Evolutionary conservation across 2,329 filamentous ascomycete genomes (phyloP).

Genomic region (Cladosporium halotolerans): DNA sequence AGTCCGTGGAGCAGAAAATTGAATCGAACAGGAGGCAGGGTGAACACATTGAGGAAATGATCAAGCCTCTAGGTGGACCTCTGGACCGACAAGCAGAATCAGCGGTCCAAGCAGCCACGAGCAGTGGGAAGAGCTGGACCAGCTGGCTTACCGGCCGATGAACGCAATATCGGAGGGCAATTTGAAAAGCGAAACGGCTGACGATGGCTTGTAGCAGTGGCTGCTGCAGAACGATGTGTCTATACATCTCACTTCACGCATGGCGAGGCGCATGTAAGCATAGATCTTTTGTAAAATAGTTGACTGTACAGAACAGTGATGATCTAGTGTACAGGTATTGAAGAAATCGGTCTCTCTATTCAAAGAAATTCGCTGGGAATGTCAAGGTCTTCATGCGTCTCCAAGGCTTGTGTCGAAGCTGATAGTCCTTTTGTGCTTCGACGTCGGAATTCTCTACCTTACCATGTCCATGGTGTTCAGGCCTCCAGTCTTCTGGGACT

Average conservation of each 20-base stretch:
- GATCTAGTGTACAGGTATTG: background rate
- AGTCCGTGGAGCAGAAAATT: constrained; percentile 30
- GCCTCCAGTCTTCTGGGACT: too few species aligned
- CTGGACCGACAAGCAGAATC: constrained; percentile 42
- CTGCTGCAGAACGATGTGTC: background rate
- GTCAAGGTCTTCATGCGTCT: too few species aligned
- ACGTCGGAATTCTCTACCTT: too few species aligned
- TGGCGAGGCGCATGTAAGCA: constrained; percentile 11
- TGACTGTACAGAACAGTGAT: constrained; percentile 7
- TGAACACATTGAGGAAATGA: constrained; percentile 23
- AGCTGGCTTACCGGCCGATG: constrained; percentile 32
- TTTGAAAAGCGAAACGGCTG: background rate
- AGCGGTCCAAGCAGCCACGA: constrained; percentile 30
- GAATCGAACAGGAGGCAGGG: constrained; percentile 23
- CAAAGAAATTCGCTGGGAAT: too few species aligned
- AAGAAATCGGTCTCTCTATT: too few species aligned
- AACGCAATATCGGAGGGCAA: background rate
- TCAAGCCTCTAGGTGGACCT: constrained; percentile 34
- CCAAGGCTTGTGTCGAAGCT: too few species aligned
- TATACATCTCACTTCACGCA: constrained; percentile 5
- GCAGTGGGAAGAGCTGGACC: constrained; percentile 40
- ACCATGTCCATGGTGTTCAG: too few species aligned
- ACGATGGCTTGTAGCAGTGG: background rate
- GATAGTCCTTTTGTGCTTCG: too few species aligned
- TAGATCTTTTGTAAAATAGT: constrained; percentile 8